Evolutionary conservation across 192 early-diverging fungal genomes (phyloP), one percentile per base, ranked within the genome.

Genomic region (Gonapodya prolifera): DNA sequence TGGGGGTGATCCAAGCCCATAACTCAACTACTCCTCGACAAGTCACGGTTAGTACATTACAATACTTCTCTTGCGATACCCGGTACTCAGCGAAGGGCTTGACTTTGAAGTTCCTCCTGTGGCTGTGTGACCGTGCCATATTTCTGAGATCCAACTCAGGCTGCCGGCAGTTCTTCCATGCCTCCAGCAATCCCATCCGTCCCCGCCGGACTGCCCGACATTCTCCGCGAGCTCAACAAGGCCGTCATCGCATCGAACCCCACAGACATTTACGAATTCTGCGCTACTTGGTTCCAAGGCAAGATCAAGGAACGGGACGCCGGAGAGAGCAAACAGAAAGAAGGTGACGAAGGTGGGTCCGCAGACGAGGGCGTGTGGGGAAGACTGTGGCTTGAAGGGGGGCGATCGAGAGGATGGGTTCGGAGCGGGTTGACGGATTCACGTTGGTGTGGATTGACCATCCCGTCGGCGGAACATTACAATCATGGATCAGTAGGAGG

Each of bases 241-340:
- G 90, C 90, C 69, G 87, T 98, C 33, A 87, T 91, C 71, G 83
- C 89, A 77, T 83, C 83, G 34, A 91, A 94, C 76, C 96, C 96
- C 1, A 81, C 89, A 36, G 96, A 98, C 84, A 91, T 96, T 71
- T 89, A 93, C 81, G 92, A 95, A 85, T 98, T 95, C 83, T 96
- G 95, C 83, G 92, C 95, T 30, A 87, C 91, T 76, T 95, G 92
- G 81, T 98, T 98, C 82, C 87, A 93, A 81, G 82, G 87, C 34
- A 96, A 96, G 83, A 83, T 98, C 35, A 87, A 87, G 0, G 93
- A 96, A 80, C 92, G 94, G 82, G 88, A 91, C 61, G 80, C 83
- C 82, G 13, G 83, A 77, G 18, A 34, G 33, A 31, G 34, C 76
- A 69, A 32, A 34, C 33, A 35, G 76, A 34, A 73, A 23, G 1